A percentile compares a stretch with the other conserved stretches of the same genome.
Evolutionary conservation across 768 basidiomycete genomes (phyloP).

Genomic region (Tricholoma flavovirens): DNA sequence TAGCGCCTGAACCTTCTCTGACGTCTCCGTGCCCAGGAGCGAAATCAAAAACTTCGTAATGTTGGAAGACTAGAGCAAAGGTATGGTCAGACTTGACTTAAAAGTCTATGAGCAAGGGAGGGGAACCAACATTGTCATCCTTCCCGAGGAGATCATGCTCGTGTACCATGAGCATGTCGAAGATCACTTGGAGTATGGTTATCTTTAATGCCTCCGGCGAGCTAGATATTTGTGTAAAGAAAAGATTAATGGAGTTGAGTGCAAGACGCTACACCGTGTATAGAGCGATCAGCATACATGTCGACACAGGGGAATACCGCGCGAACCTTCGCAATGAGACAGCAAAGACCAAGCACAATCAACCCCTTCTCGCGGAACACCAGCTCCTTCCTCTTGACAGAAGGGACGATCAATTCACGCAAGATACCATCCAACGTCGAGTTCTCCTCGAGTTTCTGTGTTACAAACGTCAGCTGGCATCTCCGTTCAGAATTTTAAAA

Average conservation of each 20-base stretch:
- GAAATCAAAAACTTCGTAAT: constrained; percentile 30
- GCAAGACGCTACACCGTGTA: constrained; percentile 24
- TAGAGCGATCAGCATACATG: neutral
- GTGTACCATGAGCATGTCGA: constrained; percentile 85
- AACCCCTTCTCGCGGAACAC: constrained; percentile 57
- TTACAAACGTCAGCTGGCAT: neutral
- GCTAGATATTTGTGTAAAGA: constrained; percentile 53
- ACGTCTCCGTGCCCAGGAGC: constrained; percentile 39
- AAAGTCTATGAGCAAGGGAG: neutral
- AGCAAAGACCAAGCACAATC: constrained; percentile 66
- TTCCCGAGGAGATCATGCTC: constrained; percentile 51
- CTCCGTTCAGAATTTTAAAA: neutral
- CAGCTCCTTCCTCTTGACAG: constrained; percentile 72
- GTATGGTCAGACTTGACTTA: neutral
- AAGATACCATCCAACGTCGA: constrained; percentile 70
- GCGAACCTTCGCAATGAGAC: constrained; percentile 63
- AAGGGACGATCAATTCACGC: constrained; percentile 78
- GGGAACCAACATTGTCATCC: constrained; percentile 20
- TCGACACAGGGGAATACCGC: neutral
- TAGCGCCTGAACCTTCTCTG: constrained; percentile 57
- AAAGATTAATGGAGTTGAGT: constrained; percentile 47
- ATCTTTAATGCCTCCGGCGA: constrained; percentile 62
- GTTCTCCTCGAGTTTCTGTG: constrained; percentile 61
- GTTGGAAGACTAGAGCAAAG: constrained; percentile 13
- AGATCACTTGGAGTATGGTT: constrained; percentile 70